A percentile compares a stretch with the other conserved stretches of the same genome.
Evolutionary conservation across 805 yeast species (phyloP).

Genomic region (Candida lessepsii): DNA sequence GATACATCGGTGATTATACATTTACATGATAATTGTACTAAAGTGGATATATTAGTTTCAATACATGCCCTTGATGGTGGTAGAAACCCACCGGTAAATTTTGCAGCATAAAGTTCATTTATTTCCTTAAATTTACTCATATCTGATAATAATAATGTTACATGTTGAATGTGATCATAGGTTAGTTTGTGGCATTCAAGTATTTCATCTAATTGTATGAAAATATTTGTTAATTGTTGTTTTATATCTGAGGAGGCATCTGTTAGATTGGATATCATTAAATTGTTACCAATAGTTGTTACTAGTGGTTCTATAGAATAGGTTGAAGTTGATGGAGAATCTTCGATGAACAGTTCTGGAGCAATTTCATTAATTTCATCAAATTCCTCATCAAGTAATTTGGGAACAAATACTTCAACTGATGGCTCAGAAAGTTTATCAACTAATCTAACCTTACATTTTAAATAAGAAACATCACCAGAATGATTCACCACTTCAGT

Average conservation of each 20-base stretch:
- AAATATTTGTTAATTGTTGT: slow-evolving; percentile 50
- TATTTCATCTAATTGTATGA: slow-evolving; percentile 38
- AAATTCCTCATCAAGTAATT: slow-evolving; percentile 43
- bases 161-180: slow-evolving; percentile 52
- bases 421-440: slow-evolving; percentile 27
- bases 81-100: slow-evolving; percentile 52
- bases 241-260: slow-evolving; percentile 19
- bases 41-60: slow-evolving; percentile 49
- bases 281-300: slow-evolving; percentile 9
- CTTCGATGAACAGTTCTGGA: not conserved
- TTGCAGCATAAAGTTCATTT: slow-evolving; percentile 57
- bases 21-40: slow-evolving; percentile 61
- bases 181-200: slow-evolving; percentile 30
- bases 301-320: slow-evolving; percentile 2
- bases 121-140: slow-evolving; percentile 65
- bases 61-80: slow-evolving; percentile 94
- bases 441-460: slow-evolving; percentile 49
- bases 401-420: slow-evolving; percentile 24
- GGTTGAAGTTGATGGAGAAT: not conserved
- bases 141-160: slow-evolving; percentile 58
- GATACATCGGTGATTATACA: too few relatives aligned
- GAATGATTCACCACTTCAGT: slow-evolving; percentile 45
- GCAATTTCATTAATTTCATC: slow-evolving; percentile 25
- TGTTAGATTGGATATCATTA: slow-evolving; percentile 30
- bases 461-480: slow-evolving; percentile 66